phyloP scores from a whole-genome alignment of 305 asterid genomes.

The Rubia peregrina region DNA sequence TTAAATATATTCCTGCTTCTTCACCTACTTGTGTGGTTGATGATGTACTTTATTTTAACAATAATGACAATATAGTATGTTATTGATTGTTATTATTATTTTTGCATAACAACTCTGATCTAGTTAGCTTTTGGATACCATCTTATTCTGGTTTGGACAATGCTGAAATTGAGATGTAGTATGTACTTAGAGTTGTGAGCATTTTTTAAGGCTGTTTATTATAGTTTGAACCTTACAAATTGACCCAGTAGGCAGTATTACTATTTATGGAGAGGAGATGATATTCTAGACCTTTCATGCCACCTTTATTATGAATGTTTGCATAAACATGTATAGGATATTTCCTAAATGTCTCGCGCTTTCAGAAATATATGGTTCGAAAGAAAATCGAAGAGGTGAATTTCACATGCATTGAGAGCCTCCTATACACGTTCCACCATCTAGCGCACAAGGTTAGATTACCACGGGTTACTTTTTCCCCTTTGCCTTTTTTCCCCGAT shows the following conservation, averaged over 20 bases:
- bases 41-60: background rate
- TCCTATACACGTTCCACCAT: conserved; percentile 80
- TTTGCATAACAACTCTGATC: background rate
- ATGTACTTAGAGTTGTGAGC: background rate
- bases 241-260: background rate
- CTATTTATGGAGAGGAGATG: no score
- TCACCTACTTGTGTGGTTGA: background rate
- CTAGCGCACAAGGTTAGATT: conserved; percentile 72
- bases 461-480: conserved; percentile 6
- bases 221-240: background rate
- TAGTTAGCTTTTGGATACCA: conserved; percentile 1
- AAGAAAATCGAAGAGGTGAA: conserved; percentile 84
- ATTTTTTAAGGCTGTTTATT: background rate
- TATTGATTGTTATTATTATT: no score
- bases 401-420: conserved; percentile 65
- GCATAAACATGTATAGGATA: background rate
- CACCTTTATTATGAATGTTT: background rate
- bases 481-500: background rate
- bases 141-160: background rate
- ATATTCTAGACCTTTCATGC: background rate
- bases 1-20: background rate
- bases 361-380: conserved; percentile 79
- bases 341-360: conserved; percentile 19
- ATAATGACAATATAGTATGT: no score
- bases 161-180: background rate